Base-by-base conservation (phyloP, 2,329 filamentous ascomycete species). In the Aspergillus sp. region DNA sequence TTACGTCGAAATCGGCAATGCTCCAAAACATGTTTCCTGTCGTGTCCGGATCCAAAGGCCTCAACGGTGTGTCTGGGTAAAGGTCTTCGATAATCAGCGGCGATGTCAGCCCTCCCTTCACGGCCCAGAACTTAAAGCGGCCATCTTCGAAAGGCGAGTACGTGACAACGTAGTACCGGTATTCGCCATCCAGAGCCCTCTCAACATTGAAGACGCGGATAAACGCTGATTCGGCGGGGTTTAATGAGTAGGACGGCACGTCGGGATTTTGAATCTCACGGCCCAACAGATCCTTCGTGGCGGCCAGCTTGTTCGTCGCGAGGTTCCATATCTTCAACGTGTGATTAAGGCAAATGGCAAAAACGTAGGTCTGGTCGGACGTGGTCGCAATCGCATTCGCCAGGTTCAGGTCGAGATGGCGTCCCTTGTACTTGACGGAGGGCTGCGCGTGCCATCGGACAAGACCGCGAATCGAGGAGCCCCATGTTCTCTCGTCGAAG, bases 101-200 rank as follows among this genome's bases (percentile, higher is more conserved):
- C 59, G 61, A 75, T 58, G 62, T 88, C 79, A 61, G 81, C n/a
- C 72, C 81, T 49, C 86, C 83, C 59, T 86, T 83, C 16, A 88
- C 82, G 49, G 83, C 83, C 90, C 92, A 99, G 67, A 99, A 92
- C 70, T 96, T 97, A 80, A 99, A 97, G 67, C 93, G 88, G 32
- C 94, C 89, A 38, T 86, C 83, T 25, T 91, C 88, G 58, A 94
- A 85, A 0, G 94, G 93, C 10, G 92, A 97, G 71, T 91, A 96
- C 7, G 91, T 93, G 34, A 90, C 85, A 49, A 93, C 82, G 53
- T 81, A 81, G 65, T 85, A 87, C 36, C 73, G 66, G 55, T 78
- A 76, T 17, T 74, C 75, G 14, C 69, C 68, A 47, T 76, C 73
- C 23, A 77, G 61, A 17, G 76, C 74, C 16, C 75, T 74, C 43